Evolutionary conservation across 345 rosid species (phyloP), one percentile per base, ranked within the genome.

Genomic region (Kernera saxatilis): DNA sequence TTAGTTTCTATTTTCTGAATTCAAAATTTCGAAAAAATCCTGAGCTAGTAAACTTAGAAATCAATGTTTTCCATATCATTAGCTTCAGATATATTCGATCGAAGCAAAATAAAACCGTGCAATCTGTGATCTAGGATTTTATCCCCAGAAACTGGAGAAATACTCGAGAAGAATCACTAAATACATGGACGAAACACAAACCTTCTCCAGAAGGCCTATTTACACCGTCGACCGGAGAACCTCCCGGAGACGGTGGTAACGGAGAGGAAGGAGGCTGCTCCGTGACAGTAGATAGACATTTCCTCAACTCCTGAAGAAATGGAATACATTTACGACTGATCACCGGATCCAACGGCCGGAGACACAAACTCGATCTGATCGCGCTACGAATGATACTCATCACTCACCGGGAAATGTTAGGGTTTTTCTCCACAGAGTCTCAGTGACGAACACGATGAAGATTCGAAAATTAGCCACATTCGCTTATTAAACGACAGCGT

Each of bases 281-380:
- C 21, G 84, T 64, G 51, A 64, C 86, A 44, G 96, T 78, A 53
- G 88, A 84, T 67, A 89, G 79, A 62, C 61, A 74, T 69, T 80
- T 82, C 41, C 73, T 65, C 41, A 65, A 70, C 13, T 73, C 79
- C 33, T 80, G 74, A 39, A 78, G 82, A 46, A 63, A 68, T 9
- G 68, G 74, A 21, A 53, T 48, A 5, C 84, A 51, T 10, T 8
- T 44, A 29, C 65, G 54, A 40, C 11, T 63, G 3, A 30, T 29
- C 32, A 1, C 53, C 58, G 39, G 65, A 75, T 70, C 54, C 17
- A 23, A 37, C 7, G 53, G 0, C 30, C 81, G 79, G 51, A 73
- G 56, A 50, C 69, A 64, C 48, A 72, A 19, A 50, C 29, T 51
- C 23, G 81, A 81, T 68, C 68, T 75, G 73, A 81, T 39, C 7